Conservation (phyloP, 1,284 basidiomycete genomes). For the Gymnopus androsaceus region DNA sequence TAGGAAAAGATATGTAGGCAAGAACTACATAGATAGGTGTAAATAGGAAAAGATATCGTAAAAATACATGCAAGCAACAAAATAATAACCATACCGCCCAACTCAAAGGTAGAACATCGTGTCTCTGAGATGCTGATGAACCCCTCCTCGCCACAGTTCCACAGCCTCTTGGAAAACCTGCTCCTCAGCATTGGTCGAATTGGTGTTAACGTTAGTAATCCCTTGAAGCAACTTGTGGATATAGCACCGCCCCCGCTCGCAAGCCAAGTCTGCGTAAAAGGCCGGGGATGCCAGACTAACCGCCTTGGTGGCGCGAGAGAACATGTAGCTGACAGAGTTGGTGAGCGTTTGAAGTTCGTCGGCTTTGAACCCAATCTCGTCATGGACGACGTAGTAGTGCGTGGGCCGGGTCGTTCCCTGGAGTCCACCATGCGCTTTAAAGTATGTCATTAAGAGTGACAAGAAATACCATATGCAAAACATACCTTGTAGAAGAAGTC, state of each 20-base stretch:
- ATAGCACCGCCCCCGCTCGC: conserved; percentile 77
- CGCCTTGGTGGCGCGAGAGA: conserved; percentile 77
- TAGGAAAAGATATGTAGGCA: too few species aligned
- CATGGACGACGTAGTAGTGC: conserved; percentile 77
- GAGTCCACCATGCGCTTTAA: conserved; percentile 61
- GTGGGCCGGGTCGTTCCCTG: conserved; percentile 70
- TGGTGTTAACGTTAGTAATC: conserved; percentile 36
- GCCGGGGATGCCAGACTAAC: conserved; percentile 79
- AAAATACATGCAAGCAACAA: neutral
- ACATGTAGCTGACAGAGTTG: conserved; percentile 72
- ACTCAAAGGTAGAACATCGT: conserved; percentile 75
- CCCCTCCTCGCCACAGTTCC: conserved; percentile 58
- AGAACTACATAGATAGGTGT: too few species aligned
- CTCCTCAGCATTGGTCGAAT: conserved; percentile 40
- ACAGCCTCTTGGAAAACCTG: conserved; percentile 54
- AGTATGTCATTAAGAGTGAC: neutral
- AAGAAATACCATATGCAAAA: conserved; percentile 5
- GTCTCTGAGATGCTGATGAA: conserved; percentile 51
- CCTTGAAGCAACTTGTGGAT: conserved; percentile 67
- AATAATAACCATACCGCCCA: neutral
- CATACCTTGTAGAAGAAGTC: conserved; percentile 73
- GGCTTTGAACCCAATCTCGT: conserved; percentile 67
- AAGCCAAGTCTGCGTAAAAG: conserved; percentile 76
- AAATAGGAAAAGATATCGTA: too few species aligned
- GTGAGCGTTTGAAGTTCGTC: conserved; percentile 66